These are phyloP conservation scores for Reutealis trisperma DNA, from an alignment of 345 rosid genomes.

Conservation along the genomic window DNA sequence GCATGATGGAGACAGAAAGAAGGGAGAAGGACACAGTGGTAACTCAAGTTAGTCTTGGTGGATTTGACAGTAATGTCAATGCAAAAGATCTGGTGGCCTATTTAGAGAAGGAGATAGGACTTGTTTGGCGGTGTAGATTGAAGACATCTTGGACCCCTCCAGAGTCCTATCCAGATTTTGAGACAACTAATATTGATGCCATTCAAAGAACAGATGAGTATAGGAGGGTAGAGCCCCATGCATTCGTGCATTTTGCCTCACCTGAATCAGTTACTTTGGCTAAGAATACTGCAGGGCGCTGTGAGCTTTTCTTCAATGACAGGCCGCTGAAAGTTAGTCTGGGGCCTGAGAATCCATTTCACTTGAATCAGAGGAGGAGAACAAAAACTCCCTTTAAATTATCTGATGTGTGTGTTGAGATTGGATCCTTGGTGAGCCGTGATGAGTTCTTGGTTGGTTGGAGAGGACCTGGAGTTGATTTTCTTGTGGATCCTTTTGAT, in stretches of 20 bases:
- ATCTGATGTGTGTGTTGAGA: conserved; percentile 57
- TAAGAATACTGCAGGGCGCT: conserved; percentile 49
- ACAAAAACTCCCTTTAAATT: conserved; percentile 53
- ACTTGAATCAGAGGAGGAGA: conserved; percentile 67
- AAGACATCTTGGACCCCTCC: conserved; percentile 90
- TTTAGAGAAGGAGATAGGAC: conserved; percentile 60
- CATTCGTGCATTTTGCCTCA: conserved; percentile 79
- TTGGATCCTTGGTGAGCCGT: conserved; percentile 55
- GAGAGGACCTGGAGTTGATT: conserved; percentile 68
- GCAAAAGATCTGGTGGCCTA: conserved; percentile 59
- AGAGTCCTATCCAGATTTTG: conserved; percentile 71
- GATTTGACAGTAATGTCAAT: conserved; percentile 55
- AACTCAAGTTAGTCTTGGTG: conserved; percentile 79
- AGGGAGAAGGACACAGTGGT: conserved; percentile 45
- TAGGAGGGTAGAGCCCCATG: conserved; percentile 74
- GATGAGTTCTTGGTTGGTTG: conserved; percentile 66
- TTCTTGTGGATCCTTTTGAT: conserved; percentile 86
- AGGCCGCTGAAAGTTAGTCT: conserved; percentile 60
- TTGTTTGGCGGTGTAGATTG: conserved; percentile 73
- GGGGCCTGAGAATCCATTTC: conserved; percentile 72
- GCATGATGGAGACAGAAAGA: conserved; percentile 24
- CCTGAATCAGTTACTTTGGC: conserved; percentile 47
- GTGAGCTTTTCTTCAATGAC: conserved; percentile 44
- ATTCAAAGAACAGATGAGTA: conserved; percentile 39
- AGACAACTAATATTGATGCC: conserved; percentile 27